phyloP scores from a whole-genome alignment of 202 grass and related monocot genomes.

The Panicum virgatum region DNA sequence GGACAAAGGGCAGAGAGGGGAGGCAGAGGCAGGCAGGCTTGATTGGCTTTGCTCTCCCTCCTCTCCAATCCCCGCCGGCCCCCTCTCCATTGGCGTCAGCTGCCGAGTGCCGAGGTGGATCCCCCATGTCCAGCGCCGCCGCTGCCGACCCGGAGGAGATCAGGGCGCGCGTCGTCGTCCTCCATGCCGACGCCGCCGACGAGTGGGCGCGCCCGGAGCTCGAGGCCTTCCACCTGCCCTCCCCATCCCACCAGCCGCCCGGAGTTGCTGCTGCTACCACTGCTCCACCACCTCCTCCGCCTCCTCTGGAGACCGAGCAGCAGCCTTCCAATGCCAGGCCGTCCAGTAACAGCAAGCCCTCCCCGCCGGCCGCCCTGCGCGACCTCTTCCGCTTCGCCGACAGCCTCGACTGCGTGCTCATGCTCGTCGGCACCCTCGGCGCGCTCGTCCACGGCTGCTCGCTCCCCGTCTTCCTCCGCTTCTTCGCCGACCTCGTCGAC shows the following conservation, averaged over 20 bases:
- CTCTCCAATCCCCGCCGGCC: too few relatives aligned
- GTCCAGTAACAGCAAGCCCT: background rate
- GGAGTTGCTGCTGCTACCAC: too few relatives aligned
- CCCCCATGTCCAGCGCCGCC: constrained; percentile 52
- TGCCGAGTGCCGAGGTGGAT: too few relatives aligned
- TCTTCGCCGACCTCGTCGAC: constrained; percentile 97
- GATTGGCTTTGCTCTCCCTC: too few relatives aligned
- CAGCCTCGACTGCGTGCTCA: constrained; percentile 67
- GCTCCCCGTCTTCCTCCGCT: constrained; percentile 91
- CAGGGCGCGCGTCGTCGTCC: constrained; percentile 52
- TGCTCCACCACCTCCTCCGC: too few relatives aligned
- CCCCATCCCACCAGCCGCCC: constrained; percentile 43
- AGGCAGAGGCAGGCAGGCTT: too few relatives aligned
- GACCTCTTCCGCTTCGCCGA: constrained; percentile 91
- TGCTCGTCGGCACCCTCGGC: constrained; percentile 73
- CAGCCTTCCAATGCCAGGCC: constrained; percentile 36
- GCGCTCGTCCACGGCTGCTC: constrained; percentile 92
- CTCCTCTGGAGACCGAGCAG: constrained; percentile 26
- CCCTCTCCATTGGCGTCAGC: too few relatives aligned
- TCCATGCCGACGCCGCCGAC: constrained; percentile 42
- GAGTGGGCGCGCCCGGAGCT: constrained; percentile 82
- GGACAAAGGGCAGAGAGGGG: too few relatives aligned
- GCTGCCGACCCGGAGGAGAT: constrained; percentile 51
- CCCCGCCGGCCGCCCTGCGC: constrained; percentile 47
- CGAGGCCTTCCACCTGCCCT: constrained; percentile 89